Base-by-base conservation (phyloP, 179 eudicot genomes). In the Dionaea muscipula region DNA sequence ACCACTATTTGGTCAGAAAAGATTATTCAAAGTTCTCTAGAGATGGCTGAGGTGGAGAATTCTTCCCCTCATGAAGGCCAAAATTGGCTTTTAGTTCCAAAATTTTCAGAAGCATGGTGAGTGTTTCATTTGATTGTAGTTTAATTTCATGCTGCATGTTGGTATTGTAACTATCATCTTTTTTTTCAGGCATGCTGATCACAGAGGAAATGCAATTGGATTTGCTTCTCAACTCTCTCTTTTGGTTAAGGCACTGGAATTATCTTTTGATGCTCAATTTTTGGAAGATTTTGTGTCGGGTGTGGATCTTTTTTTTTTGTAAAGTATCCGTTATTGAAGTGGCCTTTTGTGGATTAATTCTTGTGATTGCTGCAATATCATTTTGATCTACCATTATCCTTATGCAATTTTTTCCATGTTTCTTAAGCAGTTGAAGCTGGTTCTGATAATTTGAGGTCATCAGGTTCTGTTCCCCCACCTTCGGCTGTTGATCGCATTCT, bases 31-130 rank as follows among this genome's bases (percentile, higher is more conserved):
- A 90, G 94, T 65, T 90, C 97, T 16, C 72, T 84, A 47, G 95
- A 90, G 72, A 90, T 90, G 95, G 97, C 97, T 78, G 95, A 90
- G 74, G 60, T 86, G 67, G 97, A 90, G 71, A 90, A 90, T 71
- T 80, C 82, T 65, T 81, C 95, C 50, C 80, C 95, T 31, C 71
- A 73, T 66, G 95, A 90, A 68, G 97, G 95, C 62, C 85, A 80
- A 63, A 77, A 71, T 53, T 86, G 97, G 95, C 72, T 80, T 77
- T 64, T 86, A 55, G 65, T 47, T 67, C 91, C 94, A 31, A 65
- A 52, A 55, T 51, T 85, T 23, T 69, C 73, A 16, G 75, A 61
- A 13, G 48, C 47, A 58, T 57, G 74, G 97, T 90, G 82, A 78
- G 87, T 55, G 48, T 21, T 11, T 48, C 26, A 4, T 0, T 4